These are phyloP conservation scores for Barnettozyma botsteinii DNA, from an alignment of 805 yeast species.

Conservation along the genomic window DNA sequence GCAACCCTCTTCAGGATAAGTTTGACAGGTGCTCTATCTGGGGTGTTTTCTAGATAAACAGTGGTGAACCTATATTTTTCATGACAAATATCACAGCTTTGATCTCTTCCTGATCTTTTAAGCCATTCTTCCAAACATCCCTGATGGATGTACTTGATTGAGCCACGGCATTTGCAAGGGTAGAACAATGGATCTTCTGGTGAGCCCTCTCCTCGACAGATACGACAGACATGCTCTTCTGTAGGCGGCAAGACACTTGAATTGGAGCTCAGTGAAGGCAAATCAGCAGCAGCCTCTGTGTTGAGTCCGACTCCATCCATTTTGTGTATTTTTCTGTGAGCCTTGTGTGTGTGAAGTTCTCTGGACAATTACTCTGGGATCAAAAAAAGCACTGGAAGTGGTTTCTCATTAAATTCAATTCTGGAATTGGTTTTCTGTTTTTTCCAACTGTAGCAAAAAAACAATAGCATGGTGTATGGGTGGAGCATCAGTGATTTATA, in stretches of 20 bases:
- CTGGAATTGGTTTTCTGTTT: too few relatives aligned
- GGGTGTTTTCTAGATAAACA: conserved; percentile 60
- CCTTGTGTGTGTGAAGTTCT: too few relatives aligned
- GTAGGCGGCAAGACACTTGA: too few relatives aligned
- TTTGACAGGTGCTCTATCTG: conserved; percentile 50
- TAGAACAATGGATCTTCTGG: conserved; percentile 71
- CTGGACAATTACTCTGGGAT: too few relatives aligned
- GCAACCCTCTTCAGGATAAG: conserved; percentile 39
- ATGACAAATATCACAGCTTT: conserved; percentile 86
- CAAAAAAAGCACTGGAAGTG: too few relatives aligned
- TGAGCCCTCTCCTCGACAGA: conserved; percentile 90
- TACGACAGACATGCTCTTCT: conserved; percentile 66
- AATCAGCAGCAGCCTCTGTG: too few relatives aligned
- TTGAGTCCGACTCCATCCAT: too few relatives aligned
- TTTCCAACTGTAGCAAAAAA: too few relatives aligned
- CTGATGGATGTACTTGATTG: conserved; percentile 89
- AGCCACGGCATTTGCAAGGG: conserved; percentile 93
- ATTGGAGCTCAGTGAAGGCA: too few relatives aligned
- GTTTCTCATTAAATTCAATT: too few relatives aligned
- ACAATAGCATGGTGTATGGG: conserved; percentile 6
- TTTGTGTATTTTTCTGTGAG: too few relatives aligned
- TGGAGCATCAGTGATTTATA: neutral
- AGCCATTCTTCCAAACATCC: conserved; percentile 91
- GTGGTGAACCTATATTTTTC: conserved; percentile 64
- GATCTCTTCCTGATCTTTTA: conserved; percentile 43